A percentile compares a stretch with the other conserved stretches of the same genome.
Evolutionary conservation across 2,329 filamentous ascomycete species (phyloP).

Genomic region (Microdochium nivale): DNA sequence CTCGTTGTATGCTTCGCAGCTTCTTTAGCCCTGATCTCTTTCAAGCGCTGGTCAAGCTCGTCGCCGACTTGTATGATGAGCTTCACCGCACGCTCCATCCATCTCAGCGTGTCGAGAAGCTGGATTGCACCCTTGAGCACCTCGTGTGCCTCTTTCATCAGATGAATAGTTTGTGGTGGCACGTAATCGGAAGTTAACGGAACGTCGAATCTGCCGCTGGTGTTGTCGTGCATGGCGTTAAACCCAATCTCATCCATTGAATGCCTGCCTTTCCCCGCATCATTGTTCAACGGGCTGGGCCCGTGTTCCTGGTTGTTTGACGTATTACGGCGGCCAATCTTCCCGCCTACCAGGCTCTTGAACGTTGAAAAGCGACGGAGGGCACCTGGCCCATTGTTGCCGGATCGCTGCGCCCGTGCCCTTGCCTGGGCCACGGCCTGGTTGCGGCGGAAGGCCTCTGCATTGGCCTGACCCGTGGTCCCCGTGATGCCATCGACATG

Average conservation of each 20-base stretch:
- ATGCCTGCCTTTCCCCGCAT: background rate
- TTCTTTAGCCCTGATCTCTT: slow-evolving; percentile 10
- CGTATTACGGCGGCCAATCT: slow-evolving; percentile 6
- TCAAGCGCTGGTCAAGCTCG: slow-evolving; percentile 25
- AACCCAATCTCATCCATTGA: background rate
- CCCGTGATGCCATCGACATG: slow-evolving; percentile 34
- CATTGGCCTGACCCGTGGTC: slow-evolving; percentile 14
- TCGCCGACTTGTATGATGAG: slow-evolving; percentile 33
- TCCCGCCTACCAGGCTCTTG: slow-evolving; percentile 16
- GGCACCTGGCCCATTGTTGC: slow-evolving; percentile 6
- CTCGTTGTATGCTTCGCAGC: slow-evolving; percentile 3
- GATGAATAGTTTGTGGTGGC: slow-evolving; percentile 33
- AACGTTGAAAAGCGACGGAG: slow-evolving; percentile 14
- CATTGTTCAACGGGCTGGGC: background rate
- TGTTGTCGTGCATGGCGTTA: background rate
- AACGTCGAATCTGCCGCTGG: slow-evolving; percentile 3
- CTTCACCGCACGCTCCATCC: slow-evolving; percentile 37
- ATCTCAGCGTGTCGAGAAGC: slow-evolving; percentile 34
- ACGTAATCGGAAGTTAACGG: slow-evolving; percentile 20
- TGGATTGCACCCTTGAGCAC: slow-evolving; percentile 35
- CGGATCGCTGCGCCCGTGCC: slow-evolving; percentile 3
- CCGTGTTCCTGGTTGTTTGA: background rate
- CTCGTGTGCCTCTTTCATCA: slow-evolving; percentile 38
- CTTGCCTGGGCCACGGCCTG: background rate
- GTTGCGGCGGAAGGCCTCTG: slow-evolving; percentile 11